Conservation (phyloP, 2,329 filamentous ascomycete genomes). For the Claviceps pusilla region DNA sequence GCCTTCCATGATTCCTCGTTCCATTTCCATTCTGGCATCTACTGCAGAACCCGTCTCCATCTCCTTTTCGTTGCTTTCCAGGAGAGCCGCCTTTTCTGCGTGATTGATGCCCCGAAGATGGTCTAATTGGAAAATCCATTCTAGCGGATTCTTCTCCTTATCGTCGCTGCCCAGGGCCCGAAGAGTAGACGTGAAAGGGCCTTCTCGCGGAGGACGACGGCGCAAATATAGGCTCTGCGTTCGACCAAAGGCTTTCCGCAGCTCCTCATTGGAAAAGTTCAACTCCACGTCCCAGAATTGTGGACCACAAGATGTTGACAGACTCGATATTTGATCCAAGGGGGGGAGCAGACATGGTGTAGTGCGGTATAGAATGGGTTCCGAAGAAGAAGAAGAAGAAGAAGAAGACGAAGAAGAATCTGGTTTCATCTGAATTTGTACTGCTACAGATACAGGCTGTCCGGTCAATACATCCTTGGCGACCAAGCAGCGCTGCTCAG, state of each 20-base stretch:
- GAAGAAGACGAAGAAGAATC: constrained; percentile 19
- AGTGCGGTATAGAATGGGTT: constrained; percentile 25
- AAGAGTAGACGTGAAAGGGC: constrained; percentile 58
- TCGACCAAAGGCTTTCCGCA: constrained; percentile 45
- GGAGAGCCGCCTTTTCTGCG: constrained; percentile 50
- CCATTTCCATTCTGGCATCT: constrained; percentile 57
- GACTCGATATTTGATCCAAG: constrained; percentile 42
- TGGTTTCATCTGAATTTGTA: constrained; percentile 46
- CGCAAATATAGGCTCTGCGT: constrained; percentile 64
- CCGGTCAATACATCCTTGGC: constrained; percentile 75
- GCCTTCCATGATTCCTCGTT: constrained; percentile 27
- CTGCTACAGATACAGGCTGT: constrained; percentile 58
- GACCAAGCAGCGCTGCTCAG: constrained; percentile 77
- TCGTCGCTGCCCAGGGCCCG: constrained; percentile 46
- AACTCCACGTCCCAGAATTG: constrained; percentile 71
- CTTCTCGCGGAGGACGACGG: constrained; percentile 51
- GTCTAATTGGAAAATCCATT: constrained; percentile 58
- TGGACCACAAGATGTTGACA: constrained; percentile 46
- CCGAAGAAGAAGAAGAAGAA: constrained; percentile 13
- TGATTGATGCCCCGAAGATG: constrained; percentile 40
- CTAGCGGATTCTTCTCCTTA: constrained; percentile 35
- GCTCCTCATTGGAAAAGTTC: constrained; percentile 52
- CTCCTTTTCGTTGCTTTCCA: constrained; percentile 36
- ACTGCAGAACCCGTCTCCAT: constrained; percentile 38
- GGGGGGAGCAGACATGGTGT: constrained; percentile 51